phyloP scores from a whole-genome alignment of 2,329 filamentous ascomycete species.

The Decorospora gaudefroyi region DNA sequence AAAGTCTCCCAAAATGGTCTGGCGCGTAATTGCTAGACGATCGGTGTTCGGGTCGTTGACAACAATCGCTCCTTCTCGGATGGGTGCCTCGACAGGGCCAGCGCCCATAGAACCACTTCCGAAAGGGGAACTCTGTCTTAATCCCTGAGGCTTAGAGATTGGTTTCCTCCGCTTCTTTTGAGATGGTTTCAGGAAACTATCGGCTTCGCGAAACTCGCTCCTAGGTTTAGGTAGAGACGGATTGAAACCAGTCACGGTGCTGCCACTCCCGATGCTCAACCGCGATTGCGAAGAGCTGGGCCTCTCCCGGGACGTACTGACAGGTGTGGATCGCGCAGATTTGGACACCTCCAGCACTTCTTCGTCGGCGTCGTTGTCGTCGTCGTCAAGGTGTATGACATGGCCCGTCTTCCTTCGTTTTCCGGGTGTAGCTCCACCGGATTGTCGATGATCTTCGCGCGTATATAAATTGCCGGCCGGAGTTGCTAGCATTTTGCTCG shows the following conservation, averaged over 20 bases:
- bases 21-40: conserved; percentile 1
- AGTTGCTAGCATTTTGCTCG: conserved; percentile 1
- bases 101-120: conserved; percentile 1
- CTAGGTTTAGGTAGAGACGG: not conserved
- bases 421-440: not conserved
- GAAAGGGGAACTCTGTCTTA: conserved; percentile 5
- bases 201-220: conserved; percentile 27
- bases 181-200: conserved; percentile 12
- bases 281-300: conserved; percentile 19
- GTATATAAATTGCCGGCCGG: conserved; percentile 1
- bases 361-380: conserved; percentile 18
- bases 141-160: not conserved
- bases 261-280: conserved; percentile 20
- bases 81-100: not conserved
- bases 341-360: conserved; percentile 3
- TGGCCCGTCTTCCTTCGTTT: conserved; percentile 31
- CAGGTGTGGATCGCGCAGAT: not conserved
- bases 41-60: no score
- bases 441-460: not conserved
- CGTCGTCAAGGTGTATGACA: conserved; percentile 19
- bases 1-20: conserved; percentile 8
- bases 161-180: conserved; percentile 19
- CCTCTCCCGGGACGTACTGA: not conserved
- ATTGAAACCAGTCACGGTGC: not conserved
- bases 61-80: no score